phyloP scores from a whole-genome alignment of 371 early-diverging fungal genomes.

The Mortierella sp. region DNA sequence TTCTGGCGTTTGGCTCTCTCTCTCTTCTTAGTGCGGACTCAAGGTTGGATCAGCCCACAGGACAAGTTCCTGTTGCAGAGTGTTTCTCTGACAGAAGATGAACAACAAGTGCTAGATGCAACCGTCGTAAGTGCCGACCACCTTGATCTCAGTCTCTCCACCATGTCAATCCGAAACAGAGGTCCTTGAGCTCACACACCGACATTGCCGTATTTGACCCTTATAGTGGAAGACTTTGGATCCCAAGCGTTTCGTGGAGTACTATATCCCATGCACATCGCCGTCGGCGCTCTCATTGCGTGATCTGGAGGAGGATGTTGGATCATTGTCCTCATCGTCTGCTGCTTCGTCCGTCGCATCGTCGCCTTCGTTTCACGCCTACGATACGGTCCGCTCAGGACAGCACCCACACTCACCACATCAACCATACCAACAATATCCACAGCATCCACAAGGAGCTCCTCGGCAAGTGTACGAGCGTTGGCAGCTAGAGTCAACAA shows the following conservation, averaged over 20 bases:
- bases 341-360: conserved; percentile 4
- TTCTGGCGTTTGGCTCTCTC: too few relatives aligned
- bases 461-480: conserved; percentile 22
- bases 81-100: conserved; percentile 16
- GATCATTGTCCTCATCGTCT: conserved; percentile 20
- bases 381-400: conserved; percentile 1
- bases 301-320: conserved; percentile 40
- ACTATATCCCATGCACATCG: conserved; percentile 55
- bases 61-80: conserved; percentile 44
- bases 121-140: conserved; percentile 8
- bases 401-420: conserved; percentile 8
- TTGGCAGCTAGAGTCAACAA: conserved; percentile 30
- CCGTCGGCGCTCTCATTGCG: conserved; percentile 25
- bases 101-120: conserved; percentile 11
- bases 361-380: conserved; percentile 17
- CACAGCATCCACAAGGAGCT: neutral
- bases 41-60: conserved; percentile 46
- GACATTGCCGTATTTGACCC: too few relatives aligned
- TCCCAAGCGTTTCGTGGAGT: conserved; percentile 56
- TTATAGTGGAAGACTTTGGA: conserved; percentile 60
- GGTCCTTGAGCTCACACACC: too few relatives aligned
- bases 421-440: too few relatives aligned
- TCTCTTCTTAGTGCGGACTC: conserved; percentile 36
- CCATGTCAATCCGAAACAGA: too few relatives aligned
- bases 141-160: too few relatives aligned